Percentiles rank a stretch among this genome's conserved stretches.
Conservation (phyloP, 768 basidiomycete genomes). For the Russula brevipes region DNA sequence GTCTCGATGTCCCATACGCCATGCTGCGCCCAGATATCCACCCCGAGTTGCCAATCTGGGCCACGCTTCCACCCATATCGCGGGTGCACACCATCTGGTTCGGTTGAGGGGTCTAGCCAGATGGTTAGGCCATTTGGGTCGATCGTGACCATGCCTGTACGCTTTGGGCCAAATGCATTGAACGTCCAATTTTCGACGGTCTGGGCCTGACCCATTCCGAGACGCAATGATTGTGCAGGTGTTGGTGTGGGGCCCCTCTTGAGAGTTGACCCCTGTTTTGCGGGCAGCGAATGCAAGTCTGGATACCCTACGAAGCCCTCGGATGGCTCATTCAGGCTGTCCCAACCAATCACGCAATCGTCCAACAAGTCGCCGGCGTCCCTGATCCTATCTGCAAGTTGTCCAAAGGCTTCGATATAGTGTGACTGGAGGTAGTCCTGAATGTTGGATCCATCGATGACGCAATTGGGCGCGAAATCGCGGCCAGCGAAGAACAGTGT, state of each 20-base stretch:
- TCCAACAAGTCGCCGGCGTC: constrained; percentile 77
- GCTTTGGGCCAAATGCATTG: constrained; percentile 68
- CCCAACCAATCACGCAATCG: constrained; percentile 93
- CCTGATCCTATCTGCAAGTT: constrained; percentile 67
- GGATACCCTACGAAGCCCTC: constrained; percentile 74
- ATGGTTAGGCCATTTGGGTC: constrained; percentile 78
- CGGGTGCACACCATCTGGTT: constrained; percentile 50
- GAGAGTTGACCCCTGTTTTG: constrained; percentile 60
- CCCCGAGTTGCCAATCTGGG: constrained; percentile 64
- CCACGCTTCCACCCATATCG: constrained; percentile 85
- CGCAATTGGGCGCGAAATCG: constrained; percentile 84
- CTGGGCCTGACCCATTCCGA: constrained; percentile 85
- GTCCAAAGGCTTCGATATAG: constrained; percentile 69
- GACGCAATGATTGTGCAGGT: constrained; percentile 72
- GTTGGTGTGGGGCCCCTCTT: constrained; percentile 88
- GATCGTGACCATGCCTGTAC: constrained; percentile 68
- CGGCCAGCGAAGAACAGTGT: constrained; percentile 92
- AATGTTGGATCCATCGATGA: constrained; percentile 87
- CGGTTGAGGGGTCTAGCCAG: constrained; percentile 62
- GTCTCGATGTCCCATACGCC: constrained; percentile 82
- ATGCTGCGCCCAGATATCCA: constrained; percentile 82
- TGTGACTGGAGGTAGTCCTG: constrained; percentile 82
- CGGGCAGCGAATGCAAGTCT: constrained; percentile 62
- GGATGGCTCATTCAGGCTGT: constrained; percentile 90
- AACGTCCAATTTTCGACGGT: constrained; percentile 82